Evolutionary conservation across 148 eudicot species (phyloP), one percentile per base, ranked within the genome.

Genomic region (Amaranthus hypochondriacus): DNA sequence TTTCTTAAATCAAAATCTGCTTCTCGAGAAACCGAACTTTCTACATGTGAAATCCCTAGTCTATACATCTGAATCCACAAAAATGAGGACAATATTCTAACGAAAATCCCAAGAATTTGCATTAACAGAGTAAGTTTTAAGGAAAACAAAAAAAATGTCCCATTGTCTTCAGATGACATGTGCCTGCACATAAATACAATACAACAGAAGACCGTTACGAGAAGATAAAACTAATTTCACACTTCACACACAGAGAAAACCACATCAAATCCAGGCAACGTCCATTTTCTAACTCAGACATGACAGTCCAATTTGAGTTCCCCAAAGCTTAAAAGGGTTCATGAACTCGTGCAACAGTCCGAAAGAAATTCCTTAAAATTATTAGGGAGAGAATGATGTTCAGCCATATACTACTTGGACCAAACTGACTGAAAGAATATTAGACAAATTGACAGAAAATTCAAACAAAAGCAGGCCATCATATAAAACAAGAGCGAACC

Each of bases 31-130:
- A 68, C 76, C 71, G 89, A 75, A 80, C 79, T 82, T 76, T 90
- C 91, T 49, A 77, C 73, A 70, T 75, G 80, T 53, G 98, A 88
- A 75, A 76, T 86, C 72, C 98, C 98, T 81, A 94, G 72, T 86
- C 91, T 91, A 87, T 94, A 94, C 96, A 94, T 94, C 89, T 92
- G 98, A 70, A 91, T 87, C 98, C 98, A 94, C 67, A 94, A 76
- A 9, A 87, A 80, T 12, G 98, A 91, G 6, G 98, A 94, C 13
- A 78, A 88, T 69, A 89, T 69, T 87, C 93, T 94, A 80, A 88
- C 84, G 21, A 72, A 73, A 75, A 89, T 86, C 68, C 95, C 98
- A 77, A 83, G 74, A 77, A 91, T 91, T 83, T 94, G 91, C 98
- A 91, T 89, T 70, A 81, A 54, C 47, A 94, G 77, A 14, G 91